Evolutionary conservation across 2,329 filamentous ascomycete genomes (phyloP).

Genomic region (Lachnellula arida): DNA sequence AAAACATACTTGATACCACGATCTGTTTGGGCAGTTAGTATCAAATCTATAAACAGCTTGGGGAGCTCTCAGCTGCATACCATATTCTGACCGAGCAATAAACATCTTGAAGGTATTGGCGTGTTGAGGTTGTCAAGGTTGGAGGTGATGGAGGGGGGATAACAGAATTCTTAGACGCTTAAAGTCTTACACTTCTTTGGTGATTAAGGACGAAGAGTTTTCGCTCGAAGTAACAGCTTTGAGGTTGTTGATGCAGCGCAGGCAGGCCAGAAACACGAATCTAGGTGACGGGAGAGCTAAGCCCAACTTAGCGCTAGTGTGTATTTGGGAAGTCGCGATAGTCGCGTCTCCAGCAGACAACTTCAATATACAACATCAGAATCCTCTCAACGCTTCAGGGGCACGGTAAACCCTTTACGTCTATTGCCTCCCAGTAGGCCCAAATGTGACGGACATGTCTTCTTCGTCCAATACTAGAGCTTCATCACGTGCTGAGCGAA

Average conservation of each 20-base stretch:
- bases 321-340: background rate
- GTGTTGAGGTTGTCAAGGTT: background rate
- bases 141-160: background rate
- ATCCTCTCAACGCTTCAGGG: background rate
- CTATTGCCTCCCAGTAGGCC: background rate
- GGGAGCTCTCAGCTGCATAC: constrained; percentile 48
- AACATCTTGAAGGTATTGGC: constrained; percentile 67
- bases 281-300: constrained; percentile 2
- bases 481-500: constrained; percentile 29
- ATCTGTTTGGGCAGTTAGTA: constrained; percentile 55
- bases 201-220: background rate
- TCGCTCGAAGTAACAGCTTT: constrained; percentile 1
- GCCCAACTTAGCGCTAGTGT: background rate
- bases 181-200: background rate
- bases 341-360: constrained; percentile 2
- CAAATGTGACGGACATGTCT: constrained; percentile 31
- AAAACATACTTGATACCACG: constrained; percentile 87
- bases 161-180: background rate
- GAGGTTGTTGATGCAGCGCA: constrained; percentile 9
- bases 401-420: background rate
- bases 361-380: constrained; percentile 4
- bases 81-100: constrained; percentile 99
- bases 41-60: constrained; percentile 21
- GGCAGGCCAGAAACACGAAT: constrained; percentile 15
- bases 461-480: constrained; percentile 30